Conservation (phyloP, 768 basidiomycete genomes). For the Rossbeevera mucosa region DNA sequence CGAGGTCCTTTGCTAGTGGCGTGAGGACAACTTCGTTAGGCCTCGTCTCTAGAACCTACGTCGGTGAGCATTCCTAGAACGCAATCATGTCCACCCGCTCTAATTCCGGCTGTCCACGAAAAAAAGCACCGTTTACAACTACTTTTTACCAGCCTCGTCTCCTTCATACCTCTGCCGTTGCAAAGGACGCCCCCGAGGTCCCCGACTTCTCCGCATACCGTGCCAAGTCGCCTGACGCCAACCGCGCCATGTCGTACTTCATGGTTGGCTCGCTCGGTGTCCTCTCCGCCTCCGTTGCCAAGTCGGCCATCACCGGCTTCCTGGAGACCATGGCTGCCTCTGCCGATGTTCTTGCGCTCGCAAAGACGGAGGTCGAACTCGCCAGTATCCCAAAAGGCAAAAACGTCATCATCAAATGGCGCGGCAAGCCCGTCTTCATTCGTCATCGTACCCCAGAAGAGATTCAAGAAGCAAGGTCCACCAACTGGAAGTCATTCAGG, state of each 20-base stretch:
- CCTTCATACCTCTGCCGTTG: slow-evolving; percentile 70
- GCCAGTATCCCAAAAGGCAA: slow-evolving; percentile 91
- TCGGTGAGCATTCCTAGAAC: slow-evolving; percentile 43
- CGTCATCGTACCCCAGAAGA: slow-evolving; percentile 89
- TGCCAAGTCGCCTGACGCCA: slow-evolving; percentile 55
- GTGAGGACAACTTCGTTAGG: slow-evolving; percentile 45
- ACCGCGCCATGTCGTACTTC: slow-evolving; percentile 81
- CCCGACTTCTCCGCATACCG: slow-evolving; percentile 88
- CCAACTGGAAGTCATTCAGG: slow-evolving; percentile 82
- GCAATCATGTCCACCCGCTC: slow-evolving; percentile 1
- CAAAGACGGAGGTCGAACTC: slow-evolving; percentile 96
- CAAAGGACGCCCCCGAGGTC: slow-evolving; percentile 71
- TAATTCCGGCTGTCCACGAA: slow-evolving; percentile 11
- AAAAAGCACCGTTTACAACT: slow-evolving; percentile 47
- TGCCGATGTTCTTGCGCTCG: slow-evolving; percentile 95
- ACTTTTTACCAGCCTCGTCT: slow-evolving; percentile 60
- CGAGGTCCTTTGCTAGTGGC: slow-evolving; percentile 60
- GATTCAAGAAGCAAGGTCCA: slow-evolving; percentile 84
- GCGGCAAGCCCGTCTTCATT: slow-evolving; percentile 99
- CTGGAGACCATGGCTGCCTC: slow-evolving; percentile 95
- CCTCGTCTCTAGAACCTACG: slow-evolving; percentile 60
- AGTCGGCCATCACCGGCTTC: slow-evolving; percentile 91
- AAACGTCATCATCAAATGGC: slow-evolving; percentile 98
- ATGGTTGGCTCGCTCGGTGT: slow-evolving; percentile 91
- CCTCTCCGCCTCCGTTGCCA: slow-evolving; percentile 90